Conservation (phyloP, 2,329 filamentous ascomycete species). For the Akanthomyces uredinophilus region DNA sequence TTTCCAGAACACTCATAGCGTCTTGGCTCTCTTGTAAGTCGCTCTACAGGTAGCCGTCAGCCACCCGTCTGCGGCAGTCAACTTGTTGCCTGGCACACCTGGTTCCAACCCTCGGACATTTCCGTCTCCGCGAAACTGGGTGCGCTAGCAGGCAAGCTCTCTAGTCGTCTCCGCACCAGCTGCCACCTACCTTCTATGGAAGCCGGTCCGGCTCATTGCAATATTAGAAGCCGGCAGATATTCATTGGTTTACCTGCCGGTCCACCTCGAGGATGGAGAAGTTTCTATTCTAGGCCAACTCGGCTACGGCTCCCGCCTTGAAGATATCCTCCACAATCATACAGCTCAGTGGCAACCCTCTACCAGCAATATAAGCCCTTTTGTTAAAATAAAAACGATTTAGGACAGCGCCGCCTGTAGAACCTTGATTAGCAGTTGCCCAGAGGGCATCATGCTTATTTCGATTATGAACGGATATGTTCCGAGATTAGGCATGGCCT, state of each 20-base stretch:
- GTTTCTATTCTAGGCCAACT: background rate
- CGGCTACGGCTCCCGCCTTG: background rate
- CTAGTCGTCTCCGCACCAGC: constrained; percentile 1
- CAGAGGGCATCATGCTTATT: background rate
- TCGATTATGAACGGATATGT: background rate
- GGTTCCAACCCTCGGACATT: background rate
- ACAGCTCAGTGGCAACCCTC: background rate
- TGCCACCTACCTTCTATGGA: constrained; percentile 10
- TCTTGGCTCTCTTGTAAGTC: too few relatives aligned
- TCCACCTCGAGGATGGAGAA: background rate
- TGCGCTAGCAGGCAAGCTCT: background rate
- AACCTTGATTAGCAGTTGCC: background rate
- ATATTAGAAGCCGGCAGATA: background rate
- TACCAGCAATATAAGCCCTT: background rate
- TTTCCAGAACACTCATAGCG: background rate
- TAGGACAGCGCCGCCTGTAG: too few relatives aligned
- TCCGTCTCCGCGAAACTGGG: background rate
- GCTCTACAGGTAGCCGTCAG: too few relatives aligned
- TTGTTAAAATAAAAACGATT: background rate
- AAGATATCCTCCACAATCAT: background rate
- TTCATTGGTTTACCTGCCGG: background rate
- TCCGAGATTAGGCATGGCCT: background rate
- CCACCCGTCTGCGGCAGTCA: too few relatives aligned
- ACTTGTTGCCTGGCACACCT: too few relatives aligned
- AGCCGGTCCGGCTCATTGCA: background rate